Base-by-base conservation (phyloP, 1,284 basidiomycete genomes). In the Trametes versicolor region DNA sequence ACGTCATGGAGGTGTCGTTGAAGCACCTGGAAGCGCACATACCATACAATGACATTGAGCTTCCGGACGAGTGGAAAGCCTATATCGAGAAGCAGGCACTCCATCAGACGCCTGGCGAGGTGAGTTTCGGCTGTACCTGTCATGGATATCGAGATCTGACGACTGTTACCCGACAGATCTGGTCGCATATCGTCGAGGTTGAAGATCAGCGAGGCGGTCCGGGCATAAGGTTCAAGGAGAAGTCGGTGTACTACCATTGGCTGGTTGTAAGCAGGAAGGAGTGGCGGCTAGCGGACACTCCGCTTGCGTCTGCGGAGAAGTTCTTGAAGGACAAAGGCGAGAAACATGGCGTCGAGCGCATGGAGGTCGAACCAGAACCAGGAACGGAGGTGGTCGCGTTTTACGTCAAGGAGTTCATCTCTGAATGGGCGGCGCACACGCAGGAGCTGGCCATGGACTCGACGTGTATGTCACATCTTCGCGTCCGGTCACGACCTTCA, bases 391-490 rank as follows among this genome's bases (percentile, higher is more conserved):
- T 60, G 0, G n/a, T 69, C 19, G 65, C 60, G 15, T 69, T 69
- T 47, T 63, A 67, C 36, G 60, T 67, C 2, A 64, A 3, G 1
- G 65, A 69, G 32, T 63, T 69, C 45, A 57, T 69, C 25, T 13
- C 21, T 0, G 65, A 23, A 10, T 69, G 68, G 62, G 68, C 52
- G 1, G 25, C 7, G 9, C 41, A 65, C 37, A 67, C 68, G 1
- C 68, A 62, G 32, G 68, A 69, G 23, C 60, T 69, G 12, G 68
- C 56, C 0, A 67, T 69, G 62, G 68, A 70, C 43, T 70, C 64
- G 1, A 70, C 66, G n/a, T 70, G 68, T 70, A 19, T 6, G 36
- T 21, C 10, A 25, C n/a, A 8, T 6, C 4, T 23, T 15, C 4
- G 39, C 39, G n/a, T 52, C 19, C 32, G 17, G n/a, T 36, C 21